Base-by-base conservation (phyloP, 2,329 filamentous ascomycete genomes). In the Rasamsonia emersonii region DNA sequence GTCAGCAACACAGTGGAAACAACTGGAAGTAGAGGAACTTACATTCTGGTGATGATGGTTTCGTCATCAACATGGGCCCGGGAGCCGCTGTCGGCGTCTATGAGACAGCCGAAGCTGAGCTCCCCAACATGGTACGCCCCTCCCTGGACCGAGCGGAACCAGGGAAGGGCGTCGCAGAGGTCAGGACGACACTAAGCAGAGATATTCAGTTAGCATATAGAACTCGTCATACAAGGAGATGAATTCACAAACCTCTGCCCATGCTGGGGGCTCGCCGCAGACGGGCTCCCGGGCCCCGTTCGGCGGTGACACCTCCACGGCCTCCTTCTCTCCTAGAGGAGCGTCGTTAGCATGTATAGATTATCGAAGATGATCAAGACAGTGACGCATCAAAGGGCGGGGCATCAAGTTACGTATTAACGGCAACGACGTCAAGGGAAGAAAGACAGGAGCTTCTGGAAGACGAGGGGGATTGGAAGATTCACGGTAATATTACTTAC, bases 41-140 rank as follows among this genome's bases (percentile, higher is more conserved):
- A 77, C 75, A 77, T 60, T 33, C 74, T 65, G 4, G 75, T 70
- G 29, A 86, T 77, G 19, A 84, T 62, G 3, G 83, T 61, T 32
- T 81, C 69, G 1, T 66, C 61, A 19, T 70, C 68, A 11, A 82
- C 68, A 29, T 73, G 66, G 35, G 82, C 77, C 3, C 75, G 63
- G 2, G 54, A 39, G 2, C 71, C 71, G 7, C 60, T 58, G 27
- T 71, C 65, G 0, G 61, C 64, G 43, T 82, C 75, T 13, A 79
- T 62, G 15, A 84, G 61, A 36, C 80, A 70, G 0, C 72, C 75
- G 25, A 62, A 61, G 2, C 67, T 67, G n/a, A 73, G 51, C 0
- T 62, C 58, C 2, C 67, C 55, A 0, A 55, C 60, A 0, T 63
- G 61, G 33, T 85, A 76, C 3, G 68, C 61, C 4, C 74, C 75